phyloP scores from a whole-genome alignment of 75 land plant genomes.

The Larix kaempferi region DNA sequence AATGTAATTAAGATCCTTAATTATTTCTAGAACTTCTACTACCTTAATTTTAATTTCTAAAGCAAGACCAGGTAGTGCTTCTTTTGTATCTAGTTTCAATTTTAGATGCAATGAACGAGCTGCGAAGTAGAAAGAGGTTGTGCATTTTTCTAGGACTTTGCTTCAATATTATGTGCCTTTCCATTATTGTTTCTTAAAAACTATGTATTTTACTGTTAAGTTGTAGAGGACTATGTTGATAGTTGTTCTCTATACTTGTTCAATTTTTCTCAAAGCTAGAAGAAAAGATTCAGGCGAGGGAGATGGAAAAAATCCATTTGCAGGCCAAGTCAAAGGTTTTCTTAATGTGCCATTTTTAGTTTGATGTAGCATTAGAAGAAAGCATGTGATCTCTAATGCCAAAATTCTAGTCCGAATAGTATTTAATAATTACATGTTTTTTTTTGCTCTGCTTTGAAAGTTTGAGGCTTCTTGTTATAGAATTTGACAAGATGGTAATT shows the following conservation, averaged over 20 bases:
- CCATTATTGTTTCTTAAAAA: background rate
- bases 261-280: constrained; percentile 46
- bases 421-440: background rate
- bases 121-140: constrained; percentile 72
- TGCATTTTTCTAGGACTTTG: background rate
- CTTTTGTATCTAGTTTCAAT: constrained; percentile 37
- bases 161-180: background rate
- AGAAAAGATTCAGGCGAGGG: constrained; percentile 46
- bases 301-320: constrained; percentile 42
- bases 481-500: background rate
- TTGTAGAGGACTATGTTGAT: constrained; percentile 8
- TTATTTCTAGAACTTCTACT: constrained; percentile 1
- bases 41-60: background rate
- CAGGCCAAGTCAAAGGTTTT: constrained; percentile 54
- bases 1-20: background rate
- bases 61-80: constrained; percentile 9
- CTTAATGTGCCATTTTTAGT: background rate
- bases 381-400: background rate
- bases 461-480: background rate
- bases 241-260: constrained; percentile 8
- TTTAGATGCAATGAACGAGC: constrained; percentile 72
- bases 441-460: background rate
- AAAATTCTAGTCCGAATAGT: background rate
- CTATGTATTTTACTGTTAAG: background rate
- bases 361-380: background rate